phyloP scores from a whole-genome alignment of 2,329 filamentous ascomycete genomes.

The Parascedosporium putredinis region DNA sequence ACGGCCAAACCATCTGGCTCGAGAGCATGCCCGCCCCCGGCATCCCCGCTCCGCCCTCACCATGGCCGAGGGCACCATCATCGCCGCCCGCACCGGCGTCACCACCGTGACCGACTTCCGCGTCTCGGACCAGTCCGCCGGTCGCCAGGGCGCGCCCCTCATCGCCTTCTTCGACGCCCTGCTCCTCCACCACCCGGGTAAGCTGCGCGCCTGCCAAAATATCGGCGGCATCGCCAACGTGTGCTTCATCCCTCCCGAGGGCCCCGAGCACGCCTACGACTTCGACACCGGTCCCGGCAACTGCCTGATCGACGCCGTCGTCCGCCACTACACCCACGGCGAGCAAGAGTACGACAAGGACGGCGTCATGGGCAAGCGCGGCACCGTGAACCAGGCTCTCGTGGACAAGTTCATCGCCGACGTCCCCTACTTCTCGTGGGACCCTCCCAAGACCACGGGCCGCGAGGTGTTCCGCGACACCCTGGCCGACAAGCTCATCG shows the following conservation, averaged over 20 bases:
- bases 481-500: constrained; percentile 39
- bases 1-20: constrained; percentile 50
- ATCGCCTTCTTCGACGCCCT: constrained; percentile 48
- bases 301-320: constrained; percentile 44
- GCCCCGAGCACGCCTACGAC: constrained; percentile 25
- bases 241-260: constrained; percentile 45
- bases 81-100: constrained; percentile 44
- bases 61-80: constrained; percentile 46
- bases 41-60: constrained; percentile 37
- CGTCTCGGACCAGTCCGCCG: constrained; percentile 44
- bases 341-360: constrained; percentile 38
- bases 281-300: constrained; percentile 49
- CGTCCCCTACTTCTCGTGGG: constrained; percentile 37
- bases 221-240: constrained; percentile 52
- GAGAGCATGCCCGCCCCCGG: constrained; percentile 39
- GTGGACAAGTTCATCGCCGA: constrained; percentile 38
- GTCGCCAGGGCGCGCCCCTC: constrained; percentile 43
- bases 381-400: constrained; percentile 37
- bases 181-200: constrained; percentile 43
- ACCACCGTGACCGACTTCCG: constrained; percentile 50
- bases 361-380: constrained; percentile 37
- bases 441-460: constrained; percentile 47
- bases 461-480: constrained; percentile 50
- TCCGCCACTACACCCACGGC: constrained; percentile 42
- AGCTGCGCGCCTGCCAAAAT: constrained; percentile 49